A percentile compares a stretch with the other conserved stretches of the same genome.
These are phyloP conservation scores for Symbiodinium natans DNA, from an alignment of 73 alveolate species.

Conservation along the genomic window DNA sequence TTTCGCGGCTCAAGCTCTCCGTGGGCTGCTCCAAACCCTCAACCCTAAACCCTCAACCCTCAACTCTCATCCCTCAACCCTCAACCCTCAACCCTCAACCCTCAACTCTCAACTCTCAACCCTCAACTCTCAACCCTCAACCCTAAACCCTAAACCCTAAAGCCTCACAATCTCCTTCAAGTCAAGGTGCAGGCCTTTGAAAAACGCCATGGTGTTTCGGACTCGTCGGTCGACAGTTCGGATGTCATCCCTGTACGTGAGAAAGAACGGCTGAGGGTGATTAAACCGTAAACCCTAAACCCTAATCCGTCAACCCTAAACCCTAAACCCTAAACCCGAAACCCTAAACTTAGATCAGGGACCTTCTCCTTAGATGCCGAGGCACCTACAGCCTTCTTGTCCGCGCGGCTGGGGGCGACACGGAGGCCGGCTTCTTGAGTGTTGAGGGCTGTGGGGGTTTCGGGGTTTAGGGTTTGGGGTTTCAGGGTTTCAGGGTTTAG, in stretches of 20 bases:
- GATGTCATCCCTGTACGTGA: too few species aligned
- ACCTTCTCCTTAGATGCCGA: background rate
- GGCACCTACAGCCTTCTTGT: conserved; percentile 84
- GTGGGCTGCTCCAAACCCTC: background rate
- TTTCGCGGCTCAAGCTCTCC: background rate
- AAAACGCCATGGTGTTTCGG: too few species aligned
- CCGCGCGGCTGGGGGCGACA: conserved; percentile 1
- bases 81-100: too few species aligned
- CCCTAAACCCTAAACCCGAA: background rate
- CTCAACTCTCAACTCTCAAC: too few species aligned
- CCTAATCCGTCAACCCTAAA: background rate
- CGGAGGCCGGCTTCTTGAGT: conserved; percentile 37
- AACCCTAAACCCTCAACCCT: background rate
- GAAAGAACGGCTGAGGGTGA: too few species aligned
- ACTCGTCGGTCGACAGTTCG: too few species aligned
- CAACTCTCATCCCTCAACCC: too few species aligned
- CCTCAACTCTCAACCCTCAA: too few species aligned
- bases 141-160: background rate
- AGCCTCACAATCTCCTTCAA: too few species aligned
- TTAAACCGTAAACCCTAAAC: too few species aligned
- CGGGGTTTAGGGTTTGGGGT: background rate
- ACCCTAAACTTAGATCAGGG: background rate
- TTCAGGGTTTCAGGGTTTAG: background rate
- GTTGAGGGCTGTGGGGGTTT: too few species aligned
- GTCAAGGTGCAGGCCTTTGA: background rate